Base-by-base conservation (phyloP, 768 basidiomycete genomes). In the Kwoniella heveanensis region DNA sequence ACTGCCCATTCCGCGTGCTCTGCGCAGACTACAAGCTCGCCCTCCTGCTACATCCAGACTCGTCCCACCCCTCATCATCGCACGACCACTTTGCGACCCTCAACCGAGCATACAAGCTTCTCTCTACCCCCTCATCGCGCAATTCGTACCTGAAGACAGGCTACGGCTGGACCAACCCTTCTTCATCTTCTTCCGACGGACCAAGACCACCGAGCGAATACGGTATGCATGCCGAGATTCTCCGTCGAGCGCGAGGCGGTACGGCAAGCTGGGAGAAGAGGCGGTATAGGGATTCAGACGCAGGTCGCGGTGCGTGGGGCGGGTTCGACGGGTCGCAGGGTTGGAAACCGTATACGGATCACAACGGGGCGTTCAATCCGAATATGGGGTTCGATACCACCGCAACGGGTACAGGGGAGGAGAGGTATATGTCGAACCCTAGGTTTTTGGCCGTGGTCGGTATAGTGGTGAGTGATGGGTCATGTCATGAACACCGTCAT, bases 1-100 rank as follows among this genome's bases (percentile, higher is more conserved):
- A n/a, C n/a, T n/a, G n/a, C n/a, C n/a, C n/a, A n/a, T n/a, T n/a
- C n/a, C n/a, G n/a, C n/a, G n/a, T n/a, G 32, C 19, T 24, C 22
- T n/a, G n/a, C 19, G 10, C 54, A 79, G 78, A 79, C 55, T 79
- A 79, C 61, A 67, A 68, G 29, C 71, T 79, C 6, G 78, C 78
- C 1, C 60, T 73, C n/a, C 58, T 79, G 5, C 66, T 78, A 21
- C 78, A 79, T 56, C 78, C 78, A n/a, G 78, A 79, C 52, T 77
- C 78, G 2, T 60, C 63, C 9, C 75, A 79, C 54, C 75, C 75
- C 0, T 72, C 75, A 4, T 62, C 78, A 8, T 77, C 72, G 0
- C 69, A 71, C 13, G 59, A 67, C 13, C 62, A 79, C 60, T 79
- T 79, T 54, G 57, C 72, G 19, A 67, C 58, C 9, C 68, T 79